Evolutionary conservation across 169 alveolate species (phyloP).

Genomic region (Plasmodium yoelii): DNA sequence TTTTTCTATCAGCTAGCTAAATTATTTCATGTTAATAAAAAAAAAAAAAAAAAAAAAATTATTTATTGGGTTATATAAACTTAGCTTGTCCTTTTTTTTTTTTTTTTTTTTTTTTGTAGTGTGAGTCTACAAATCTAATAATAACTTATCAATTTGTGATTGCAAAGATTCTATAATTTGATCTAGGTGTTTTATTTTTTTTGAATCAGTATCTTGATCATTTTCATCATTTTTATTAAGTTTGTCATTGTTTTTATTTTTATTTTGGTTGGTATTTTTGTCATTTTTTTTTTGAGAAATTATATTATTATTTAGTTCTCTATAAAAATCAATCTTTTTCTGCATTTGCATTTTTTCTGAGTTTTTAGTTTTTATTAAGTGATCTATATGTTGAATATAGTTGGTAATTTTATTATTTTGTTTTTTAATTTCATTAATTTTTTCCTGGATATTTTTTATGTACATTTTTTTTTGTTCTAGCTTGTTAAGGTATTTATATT

Average conservation of each 20-base stretch:
- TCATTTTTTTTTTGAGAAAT: constrained; percentile 14
- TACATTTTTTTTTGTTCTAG: constrained; percentile 24
- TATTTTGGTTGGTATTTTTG: background rate
- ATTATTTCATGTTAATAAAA: too few species aligned
- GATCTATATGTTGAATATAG: background rate
- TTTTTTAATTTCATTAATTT: constrained; percentile 9
- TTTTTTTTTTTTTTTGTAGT: background rate
- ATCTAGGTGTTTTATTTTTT: constrained; percentile 43
- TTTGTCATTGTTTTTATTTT: background rate
- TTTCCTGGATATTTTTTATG: constrained; percentile 16
- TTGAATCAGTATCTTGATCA: constrained; percentile 11
- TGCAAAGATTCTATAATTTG: constrained; percentile 35
- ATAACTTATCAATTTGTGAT: constrained; percentile 23
- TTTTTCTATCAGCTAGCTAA: too few species aligned
- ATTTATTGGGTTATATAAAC: too few species aligned
- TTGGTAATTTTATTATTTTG: constrained; percentile 29
- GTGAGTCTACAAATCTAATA: constrained; percentile 9
- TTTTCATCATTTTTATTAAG: background rate
- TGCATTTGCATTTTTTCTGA: constrained; percentile 33
- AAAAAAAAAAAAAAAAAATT: too few species aligned
- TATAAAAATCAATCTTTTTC: constrained; percentile 34
- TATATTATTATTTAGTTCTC: constrained; percentile 37
- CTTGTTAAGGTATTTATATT: constrained; percentile 40
- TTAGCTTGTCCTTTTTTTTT: background rate
- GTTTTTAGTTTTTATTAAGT: constrained; percentile 28